Evolutionary conservation across 2,329 filamentous ascomycete species (phyloP).

Genomic region (Fusarium setosum): DNA sequence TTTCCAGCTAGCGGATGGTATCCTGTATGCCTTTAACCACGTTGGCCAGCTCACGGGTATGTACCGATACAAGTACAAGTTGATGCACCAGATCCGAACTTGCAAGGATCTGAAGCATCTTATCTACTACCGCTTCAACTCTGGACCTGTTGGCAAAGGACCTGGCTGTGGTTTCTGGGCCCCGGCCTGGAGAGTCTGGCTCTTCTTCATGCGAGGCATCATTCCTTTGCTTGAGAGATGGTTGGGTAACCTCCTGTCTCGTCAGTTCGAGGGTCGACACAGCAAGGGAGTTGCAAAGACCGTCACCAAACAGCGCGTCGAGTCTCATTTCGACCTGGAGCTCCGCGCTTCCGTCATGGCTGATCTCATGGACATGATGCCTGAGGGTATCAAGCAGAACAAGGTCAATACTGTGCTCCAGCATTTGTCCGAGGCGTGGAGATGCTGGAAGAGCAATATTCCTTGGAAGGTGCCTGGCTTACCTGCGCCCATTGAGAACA

Average conservation of each 20-base stretch:
- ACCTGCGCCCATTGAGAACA: slow-evolving; percentile 97
- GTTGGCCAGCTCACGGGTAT: slow-evolving; percentile 98
- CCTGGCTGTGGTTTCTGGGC: slow-evolving; percentile 99
- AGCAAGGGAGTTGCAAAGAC: slow-evolving; percentile 99
- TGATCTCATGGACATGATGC: slow-evolving; percentile 99
- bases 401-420: slow-evolving; percentile 98
- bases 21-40: slow-evolving; percentile 99
- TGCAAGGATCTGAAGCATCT: slow-evolving; percentile 99
- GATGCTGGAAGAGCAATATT: slow-evolving; percentile 99
- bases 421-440: slow-evolving; percentile 97
- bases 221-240: slow-evolving; percentile 96
- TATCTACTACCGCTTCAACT: slow-evolving; percentile 99
- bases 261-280: slow-evolving; percentile 97
- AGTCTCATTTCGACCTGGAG: slow-evolving; percentile 98
- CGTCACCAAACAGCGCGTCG: slow-evolving; percentile 98
- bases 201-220: slow-evolving; percentile 99
- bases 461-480: slow-evolving; percentile 99
- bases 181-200: slow-evolving; percentile 97
- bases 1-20: slow-evolving; percentile 97
- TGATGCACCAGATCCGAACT: slow-evolving; percentile 99
- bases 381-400: slow-evolving; percentile 98
- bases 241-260: slow-evolving; percentile 95
- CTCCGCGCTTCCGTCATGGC: slow-evolving; percentile 98
- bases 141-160: slow-evolving; percentile 94
- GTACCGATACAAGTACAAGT: slow-evolving; percentile 99